Conservation (phyloP, 73 alveolate species). For the Stentor coeruleus region DNA sequence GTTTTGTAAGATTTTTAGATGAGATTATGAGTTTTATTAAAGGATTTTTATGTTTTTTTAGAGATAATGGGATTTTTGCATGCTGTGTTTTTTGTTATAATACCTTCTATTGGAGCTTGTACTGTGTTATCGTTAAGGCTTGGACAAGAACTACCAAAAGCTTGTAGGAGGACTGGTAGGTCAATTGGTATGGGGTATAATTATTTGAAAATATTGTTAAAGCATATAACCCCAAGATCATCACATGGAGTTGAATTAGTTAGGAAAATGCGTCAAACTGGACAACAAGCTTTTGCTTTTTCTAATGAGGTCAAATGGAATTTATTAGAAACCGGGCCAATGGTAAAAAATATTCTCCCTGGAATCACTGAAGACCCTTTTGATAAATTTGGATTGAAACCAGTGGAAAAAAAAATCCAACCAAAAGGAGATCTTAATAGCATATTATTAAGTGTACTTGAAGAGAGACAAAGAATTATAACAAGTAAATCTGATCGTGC, state of each 20-base stretch:
- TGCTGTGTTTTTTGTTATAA: not conserved
- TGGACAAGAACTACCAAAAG: slow-evolving; percentile 9
- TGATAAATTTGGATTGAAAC: slow-evolving; percentile 2
- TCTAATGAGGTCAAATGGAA: slow-evolving; percentile 1
- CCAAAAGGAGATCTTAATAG: not conserved
- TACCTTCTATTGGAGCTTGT: not conserved
- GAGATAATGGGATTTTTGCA: not conserved
- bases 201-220: not conserved
- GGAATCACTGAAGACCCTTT: slow-evolving; percentile 22
- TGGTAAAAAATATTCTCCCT: not conserved
- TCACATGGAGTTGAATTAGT: not conserved
- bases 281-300: slow-evolving; percentile 19
- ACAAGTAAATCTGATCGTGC: not conserved
- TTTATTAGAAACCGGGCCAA: not conserved
- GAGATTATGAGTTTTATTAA: too few species aligned
- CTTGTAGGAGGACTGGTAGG: not conserved
- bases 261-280: slow-evolving; percentile 16
- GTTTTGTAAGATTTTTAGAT: too few species aligned
- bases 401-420: not conserved
- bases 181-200: slow-evolving; percentile 25
- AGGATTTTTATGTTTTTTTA: too few species aligned
- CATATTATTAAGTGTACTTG: not conserved
- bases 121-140: not conserved
- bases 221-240: slow-evolving; percentile 6
- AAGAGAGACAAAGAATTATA: not conserved